Conservation (phyloP, 352 stramenopile species). For the Globisporangium echinulatum region DNA sequence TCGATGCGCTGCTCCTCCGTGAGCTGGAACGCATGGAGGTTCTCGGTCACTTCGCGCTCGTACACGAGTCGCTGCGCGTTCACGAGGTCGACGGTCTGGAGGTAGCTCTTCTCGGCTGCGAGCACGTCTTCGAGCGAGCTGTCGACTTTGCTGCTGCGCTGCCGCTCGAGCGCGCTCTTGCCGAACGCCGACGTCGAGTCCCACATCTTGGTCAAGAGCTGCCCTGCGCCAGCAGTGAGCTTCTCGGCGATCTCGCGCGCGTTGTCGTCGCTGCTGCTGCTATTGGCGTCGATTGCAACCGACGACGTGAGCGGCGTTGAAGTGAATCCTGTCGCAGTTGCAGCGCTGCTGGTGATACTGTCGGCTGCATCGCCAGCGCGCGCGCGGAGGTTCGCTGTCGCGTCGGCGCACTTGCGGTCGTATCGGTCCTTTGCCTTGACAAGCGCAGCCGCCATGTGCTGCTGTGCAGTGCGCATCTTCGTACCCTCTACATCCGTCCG, state of each 20-base stretch:
- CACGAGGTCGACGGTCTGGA: constrained; percentile 56
- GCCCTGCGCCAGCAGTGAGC: constrained; percentile 38
- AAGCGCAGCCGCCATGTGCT: constrained; percentile 53
- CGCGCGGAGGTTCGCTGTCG: constrained; percentile 26
- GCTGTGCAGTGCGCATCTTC: constrained; percentile 55
- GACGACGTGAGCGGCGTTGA: constrained; percentile 5
- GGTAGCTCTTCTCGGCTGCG: constrained; percentile 58
- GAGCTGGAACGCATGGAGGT: constrained; percentile 72
- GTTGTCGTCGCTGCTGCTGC: constrained; percentile 13
- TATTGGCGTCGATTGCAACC: constrained; percentile 1
- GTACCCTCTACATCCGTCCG: constrained; percentile 40
- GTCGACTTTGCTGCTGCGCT: constrained; percentile 55
- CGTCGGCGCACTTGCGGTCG: constrained; percentile 63
- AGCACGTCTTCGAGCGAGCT: constrained; percentile 60
- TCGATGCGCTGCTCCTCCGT: constrained; percentile 81
- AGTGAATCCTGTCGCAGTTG: not conserved
- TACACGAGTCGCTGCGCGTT: constrained; percentile 61
- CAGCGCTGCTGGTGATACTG: not conserved
- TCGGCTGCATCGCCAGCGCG: constrained; percentile 20
- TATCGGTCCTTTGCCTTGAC: constrained; percentile 77
- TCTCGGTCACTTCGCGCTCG: constrained; percentile 70
- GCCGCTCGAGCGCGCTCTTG: constrained; percentile 53
- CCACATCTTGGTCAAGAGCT: constrained; percentile 80
- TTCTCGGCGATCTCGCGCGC: constrained; percentile 63
- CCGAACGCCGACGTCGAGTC: constrained; percentile 66